Evolutionary conservation across 2,329 filamentous ascomycete species (phyloP).

Genomic region (Fusarium sororula): DNA sequence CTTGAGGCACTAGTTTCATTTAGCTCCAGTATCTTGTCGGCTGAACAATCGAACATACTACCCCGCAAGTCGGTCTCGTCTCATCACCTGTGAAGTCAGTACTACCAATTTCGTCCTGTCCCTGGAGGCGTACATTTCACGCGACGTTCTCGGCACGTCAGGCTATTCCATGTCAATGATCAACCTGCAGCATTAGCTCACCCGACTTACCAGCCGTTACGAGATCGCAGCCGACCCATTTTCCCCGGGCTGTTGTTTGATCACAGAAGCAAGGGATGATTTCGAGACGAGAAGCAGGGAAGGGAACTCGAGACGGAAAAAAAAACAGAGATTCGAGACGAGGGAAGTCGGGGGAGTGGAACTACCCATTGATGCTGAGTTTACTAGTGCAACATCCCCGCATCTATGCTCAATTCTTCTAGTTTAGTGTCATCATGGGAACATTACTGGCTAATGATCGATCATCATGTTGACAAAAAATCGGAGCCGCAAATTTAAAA

Average conservation of each 20-base stretch:
- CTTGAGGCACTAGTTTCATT: not conserved
- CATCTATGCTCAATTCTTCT: not conserved
- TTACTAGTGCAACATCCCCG: not conserved
- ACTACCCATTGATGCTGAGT: not conserved
- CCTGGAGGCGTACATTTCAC: not conserved
- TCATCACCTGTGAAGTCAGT: constrained; percentile 1
- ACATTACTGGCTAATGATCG: not conserved
- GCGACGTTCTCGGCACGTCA: constrained; percentile 3
- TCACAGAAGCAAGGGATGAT: not conserved
- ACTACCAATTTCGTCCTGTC: not conserved
- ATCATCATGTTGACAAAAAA: not conserved
- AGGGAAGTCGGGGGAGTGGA: not conserved
- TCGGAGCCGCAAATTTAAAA: no score
- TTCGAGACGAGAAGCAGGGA: not conserved
- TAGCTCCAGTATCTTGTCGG: not conserved
- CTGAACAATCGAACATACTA: not conserved
- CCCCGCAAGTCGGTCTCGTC: not conserved
- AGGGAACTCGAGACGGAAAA: not conserved
- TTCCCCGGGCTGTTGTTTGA: not conserved
- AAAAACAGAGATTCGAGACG: not conserved
- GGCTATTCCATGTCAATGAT: not conserved
- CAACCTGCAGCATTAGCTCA: not conserved
- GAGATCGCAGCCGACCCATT: constrained; percentile 5
- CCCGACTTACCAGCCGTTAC: constrained; percentile 1
- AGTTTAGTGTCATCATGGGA: not conserved